Conservation (phyloP, 805 yeast species). For the Sugiyamaella floridensis region DNA sequence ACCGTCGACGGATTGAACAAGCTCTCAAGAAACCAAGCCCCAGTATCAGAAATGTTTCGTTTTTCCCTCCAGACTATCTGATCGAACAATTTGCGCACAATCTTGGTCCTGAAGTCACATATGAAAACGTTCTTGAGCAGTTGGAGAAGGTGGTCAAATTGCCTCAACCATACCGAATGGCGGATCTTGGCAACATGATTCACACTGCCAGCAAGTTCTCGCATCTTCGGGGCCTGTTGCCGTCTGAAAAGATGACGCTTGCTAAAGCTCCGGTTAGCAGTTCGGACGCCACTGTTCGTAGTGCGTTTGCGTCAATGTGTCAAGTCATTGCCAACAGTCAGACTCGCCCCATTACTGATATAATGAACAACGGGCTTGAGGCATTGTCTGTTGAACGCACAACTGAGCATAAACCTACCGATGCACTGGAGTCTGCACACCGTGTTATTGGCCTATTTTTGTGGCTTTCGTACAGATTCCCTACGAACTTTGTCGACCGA, state of each 20-base stretch:
- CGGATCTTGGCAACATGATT: conserved; percentile 35
- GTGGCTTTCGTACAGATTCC: conserved; percentile 87
- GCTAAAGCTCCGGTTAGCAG: conserved; percentile 57
- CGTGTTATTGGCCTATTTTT: conserved; percentile 58
- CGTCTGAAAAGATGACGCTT: conserved; percentile 51
- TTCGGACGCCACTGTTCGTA: conserved; percentile 31
- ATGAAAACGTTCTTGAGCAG: conserved; percentile 41
- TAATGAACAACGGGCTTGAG: conserved; percentile 20
- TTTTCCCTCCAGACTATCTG: conserved; percentile 77
- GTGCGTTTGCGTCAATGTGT: conserved; percentile 43
- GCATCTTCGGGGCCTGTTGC: conserved; percentile 37
- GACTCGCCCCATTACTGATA: conserved; percentile 53
- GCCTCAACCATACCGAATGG: conserved; percentile 31
- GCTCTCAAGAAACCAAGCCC: conserved; percentile 47
- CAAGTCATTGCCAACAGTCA: conserved; percentile 48
- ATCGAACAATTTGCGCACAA: conserved; percentile 60
- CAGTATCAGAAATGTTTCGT: conserved; percentile 50
- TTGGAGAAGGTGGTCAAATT: conserved; percentile 36
- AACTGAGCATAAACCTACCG: conserved; percentile 6
- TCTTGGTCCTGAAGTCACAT: conserved; percentile 45
- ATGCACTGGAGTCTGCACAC: conserved; percentile 57
- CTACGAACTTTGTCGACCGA: conserved; percentile 68
- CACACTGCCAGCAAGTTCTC: conserved; percentile 42
- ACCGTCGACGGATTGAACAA: conserved; percentile 39
- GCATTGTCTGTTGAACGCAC: conserved; percentile 1